phyloP scores from a whole-genome alignment of 805 yeast species.

The Phaffomyces antillensis region DNA sequence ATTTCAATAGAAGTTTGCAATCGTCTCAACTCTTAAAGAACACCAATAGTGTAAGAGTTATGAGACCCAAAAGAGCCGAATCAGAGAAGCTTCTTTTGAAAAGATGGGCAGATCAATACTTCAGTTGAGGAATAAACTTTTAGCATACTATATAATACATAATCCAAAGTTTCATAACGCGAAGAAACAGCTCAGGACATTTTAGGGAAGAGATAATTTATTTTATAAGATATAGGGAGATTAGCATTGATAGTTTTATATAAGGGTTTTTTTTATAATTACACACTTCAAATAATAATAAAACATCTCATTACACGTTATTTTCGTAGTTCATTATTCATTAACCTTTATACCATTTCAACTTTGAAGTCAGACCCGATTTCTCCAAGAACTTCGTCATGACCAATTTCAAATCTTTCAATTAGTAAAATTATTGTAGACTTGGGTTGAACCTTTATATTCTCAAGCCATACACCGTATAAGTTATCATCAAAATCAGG shows the following conservation, averaged over 20 bases:
- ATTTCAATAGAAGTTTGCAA: conserved; percentile 4
- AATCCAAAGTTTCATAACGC: no score
- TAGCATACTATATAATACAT: background rate
- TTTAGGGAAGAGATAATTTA: background rate
- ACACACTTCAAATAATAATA: background rate
- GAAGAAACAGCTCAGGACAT: background rate
- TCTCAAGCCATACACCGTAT: conserved; percentile 34
- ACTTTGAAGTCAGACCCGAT: conserved; percentile 28
- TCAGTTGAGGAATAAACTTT: conserved; percentile 2
- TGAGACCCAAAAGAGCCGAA: conserved; percentile 15
- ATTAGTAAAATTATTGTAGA: conserved; percentile 32
- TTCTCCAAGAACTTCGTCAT: conserved; percentile 31
- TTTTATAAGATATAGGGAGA: background rate
- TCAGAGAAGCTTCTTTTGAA: conserved; percentile 38
- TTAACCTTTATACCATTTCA: background rate
- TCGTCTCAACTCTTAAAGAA: background rate
- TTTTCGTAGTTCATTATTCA: no score
- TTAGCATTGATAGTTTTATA: background rate
- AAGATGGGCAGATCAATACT: conserved; percentile 40
- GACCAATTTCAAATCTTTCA: conserved; percentile 45
- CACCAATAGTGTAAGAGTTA: background rate
- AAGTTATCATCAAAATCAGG: conserved; percentile 33
- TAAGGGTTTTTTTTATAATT: background rate
- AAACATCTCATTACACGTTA: no score
- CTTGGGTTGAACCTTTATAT: conserved; percentile 10